Evolutionary conservation across 805 yeast genomes (phyloP), one percentile per base, ranked within the genome.

Genomic region (Schwanniomyces polymorphus): DNA sequence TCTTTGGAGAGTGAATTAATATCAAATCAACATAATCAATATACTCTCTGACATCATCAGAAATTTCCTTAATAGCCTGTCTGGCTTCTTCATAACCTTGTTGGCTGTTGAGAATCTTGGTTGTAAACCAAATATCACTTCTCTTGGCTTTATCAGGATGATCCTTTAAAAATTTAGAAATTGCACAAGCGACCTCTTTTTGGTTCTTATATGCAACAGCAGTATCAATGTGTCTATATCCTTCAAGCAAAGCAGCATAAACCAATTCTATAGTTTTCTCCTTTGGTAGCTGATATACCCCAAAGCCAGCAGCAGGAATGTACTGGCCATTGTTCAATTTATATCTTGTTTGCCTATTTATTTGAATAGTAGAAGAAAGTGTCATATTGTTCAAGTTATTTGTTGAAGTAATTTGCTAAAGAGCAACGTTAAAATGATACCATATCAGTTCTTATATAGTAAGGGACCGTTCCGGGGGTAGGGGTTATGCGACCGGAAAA

Each of bases 151-250:
- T 41, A 14, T 44, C 46, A 2, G 75, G 73, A 46, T 75, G 70
- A 45, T 76, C 80, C 29, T 70, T 55, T 18, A 84, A 50, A 74
- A 81, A 86, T 44, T 67, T 60, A 16, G 71, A 63, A 38, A 86
- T 78, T 5, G 86, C 94, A 41, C 75, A 71, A 16, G 82, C 82
- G 4, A 81, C 81, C 52, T 82, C 86, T 12, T 53, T 53, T 60
- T 86, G 89, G 65, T 88, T 88, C 9, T 70, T 67, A 67, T 88
- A 88, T n/a, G 64, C 63, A 8, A 76, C 81, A 6, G 96, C 96
- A 16, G 85, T 71, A 59, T 88, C 94, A 48, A 88, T 68, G 57
- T 85, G 92, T 54, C 94, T 77, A 62, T 85, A 88, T 0, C 95
- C 95, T 11, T 62, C 68, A 27, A 72, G 64, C 48, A 88, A 72